Percentiles rank a stretch among this genome's conserved stretches.
These are phyloP conservation scores for Chytridium lagenaria DNA, from an alignment of 371 early-diverging fungal species.

Conservation along the genomic window DNA sequence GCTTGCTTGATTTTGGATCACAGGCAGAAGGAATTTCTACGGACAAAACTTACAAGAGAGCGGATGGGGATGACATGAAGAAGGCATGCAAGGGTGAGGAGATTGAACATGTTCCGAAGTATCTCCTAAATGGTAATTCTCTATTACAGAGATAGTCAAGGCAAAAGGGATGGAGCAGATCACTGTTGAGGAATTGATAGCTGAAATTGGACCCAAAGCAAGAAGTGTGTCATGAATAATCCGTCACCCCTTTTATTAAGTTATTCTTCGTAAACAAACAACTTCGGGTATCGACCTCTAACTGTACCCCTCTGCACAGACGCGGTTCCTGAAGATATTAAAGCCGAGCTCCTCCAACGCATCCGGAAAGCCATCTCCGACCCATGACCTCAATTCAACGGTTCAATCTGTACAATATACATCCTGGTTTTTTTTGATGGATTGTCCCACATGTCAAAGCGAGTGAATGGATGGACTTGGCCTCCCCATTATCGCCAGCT, in stretches of 20 bases:
- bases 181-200: conserved; percentile 46
- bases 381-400: background rate
- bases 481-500: conserved; percentile 26
- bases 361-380: conserved; percentile 20
- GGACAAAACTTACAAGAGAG: conserved; percentile 41
- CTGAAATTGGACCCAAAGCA: conserved; percentile 46
- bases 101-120: background rate
- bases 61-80: conserved; percentile 51
- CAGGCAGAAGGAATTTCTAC: conserved; percentile 47
- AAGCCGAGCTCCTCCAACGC: conserved; percentile 24
- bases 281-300: no score
- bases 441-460: background rate
- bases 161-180: conserved; percentile 38
- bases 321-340: conserved; percentile 31
- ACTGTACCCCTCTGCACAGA: conserved; percentile 10
- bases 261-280: no score
- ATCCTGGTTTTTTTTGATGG: no score
- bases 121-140: no score
- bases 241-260: no score
- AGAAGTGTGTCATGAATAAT: conserved; percentile 59
- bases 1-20: conserved; percentile 21
- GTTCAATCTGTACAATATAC: no score
- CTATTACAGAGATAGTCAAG: conserved; percentile 39
- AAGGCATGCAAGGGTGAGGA: conserved; percentile 44
- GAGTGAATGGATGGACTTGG: background rate